Conservation (phyloP, 257 asterid species). For the Fraxinus cuspidata region DNA sequence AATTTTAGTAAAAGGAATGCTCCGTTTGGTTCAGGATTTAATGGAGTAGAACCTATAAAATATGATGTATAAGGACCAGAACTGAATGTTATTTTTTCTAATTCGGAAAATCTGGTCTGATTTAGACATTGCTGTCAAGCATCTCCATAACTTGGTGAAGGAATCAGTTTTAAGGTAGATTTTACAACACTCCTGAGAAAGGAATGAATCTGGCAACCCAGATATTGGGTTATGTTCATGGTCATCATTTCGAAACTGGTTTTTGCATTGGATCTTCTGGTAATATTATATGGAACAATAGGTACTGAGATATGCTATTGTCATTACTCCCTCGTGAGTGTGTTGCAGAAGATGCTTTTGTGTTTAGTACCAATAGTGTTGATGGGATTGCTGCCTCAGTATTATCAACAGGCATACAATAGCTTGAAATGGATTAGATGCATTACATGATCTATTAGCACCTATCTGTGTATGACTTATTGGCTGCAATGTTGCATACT, state of each 20-base stretch:
- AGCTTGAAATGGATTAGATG: background rate
- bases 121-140: background rate
- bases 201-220: background rate
- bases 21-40: background rate
- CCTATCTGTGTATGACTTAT: background rate
- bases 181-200: background rate
- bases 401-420: constrained; percentile 10
- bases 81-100: background rate
- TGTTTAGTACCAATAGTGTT: background rate
- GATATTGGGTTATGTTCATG: background rate
- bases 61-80: background rate
- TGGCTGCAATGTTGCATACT: constrained; percentile 7
- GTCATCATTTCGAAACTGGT: background rate
- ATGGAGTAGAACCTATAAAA: background rate
- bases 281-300: background rate
- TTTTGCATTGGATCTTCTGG: background rate
- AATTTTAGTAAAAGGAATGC: background rate
- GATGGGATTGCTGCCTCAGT: constrained; percentile 6
- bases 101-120: constrained; percentile 18
- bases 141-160: background rate
- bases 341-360: background rate
- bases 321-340: background rate
- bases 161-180: background rate
- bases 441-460: background rate
- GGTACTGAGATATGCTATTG: background rate